Conservation (phyloP, 2,329 filamentous ascomycete genomes). For the Pseudomassariella vexata region DNA sequence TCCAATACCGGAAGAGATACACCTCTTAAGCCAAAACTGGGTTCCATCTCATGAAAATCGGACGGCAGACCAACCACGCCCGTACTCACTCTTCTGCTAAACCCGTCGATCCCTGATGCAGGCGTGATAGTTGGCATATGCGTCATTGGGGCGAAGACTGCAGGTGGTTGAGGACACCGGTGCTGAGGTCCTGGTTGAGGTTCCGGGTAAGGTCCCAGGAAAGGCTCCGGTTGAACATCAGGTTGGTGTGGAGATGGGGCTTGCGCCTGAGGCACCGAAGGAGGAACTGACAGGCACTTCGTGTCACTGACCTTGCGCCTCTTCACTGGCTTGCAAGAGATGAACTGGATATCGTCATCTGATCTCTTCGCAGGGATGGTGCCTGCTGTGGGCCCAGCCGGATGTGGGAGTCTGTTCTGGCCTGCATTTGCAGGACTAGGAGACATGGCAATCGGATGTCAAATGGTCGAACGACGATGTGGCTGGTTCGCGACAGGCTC, state of each 20-base stretch:
- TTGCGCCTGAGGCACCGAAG: background rate
- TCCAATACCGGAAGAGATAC: conserved; percentile 28
- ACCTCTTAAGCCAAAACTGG: conserved; percentile 20
- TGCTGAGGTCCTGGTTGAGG: background rate
- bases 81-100: conserved; percentile 25
- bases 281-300: background rate
- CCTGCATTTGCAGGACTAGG: no score
- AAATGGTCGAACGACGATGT: no score
- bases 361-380: conserved; percentile 22
- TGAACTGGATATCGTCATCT: conserved; percentile 38
- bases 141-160: no score
- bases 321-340: conserved; percentile 37
- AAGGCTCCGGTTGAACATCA: no score
- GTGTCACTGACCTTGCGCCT: conserved; percentile 23
- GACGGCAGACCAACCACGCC: conserved; percentile 23
- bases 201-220: background rate
- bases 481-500: no score
- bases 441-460: no score
- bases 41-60: conserved; percentile 20
- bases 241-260: background rate
- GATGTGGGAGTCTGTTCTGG: no score
- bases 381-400: no score
- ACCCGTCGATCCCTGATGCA: no score
- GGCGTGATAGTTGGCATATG: no score
- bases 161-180: no score